Evolutionary conservation across 139 green algal genomes (phyloP), one percentile per base, ranked within the genome.

Genomic region (Tetratostichococcus sp.): DNA sequence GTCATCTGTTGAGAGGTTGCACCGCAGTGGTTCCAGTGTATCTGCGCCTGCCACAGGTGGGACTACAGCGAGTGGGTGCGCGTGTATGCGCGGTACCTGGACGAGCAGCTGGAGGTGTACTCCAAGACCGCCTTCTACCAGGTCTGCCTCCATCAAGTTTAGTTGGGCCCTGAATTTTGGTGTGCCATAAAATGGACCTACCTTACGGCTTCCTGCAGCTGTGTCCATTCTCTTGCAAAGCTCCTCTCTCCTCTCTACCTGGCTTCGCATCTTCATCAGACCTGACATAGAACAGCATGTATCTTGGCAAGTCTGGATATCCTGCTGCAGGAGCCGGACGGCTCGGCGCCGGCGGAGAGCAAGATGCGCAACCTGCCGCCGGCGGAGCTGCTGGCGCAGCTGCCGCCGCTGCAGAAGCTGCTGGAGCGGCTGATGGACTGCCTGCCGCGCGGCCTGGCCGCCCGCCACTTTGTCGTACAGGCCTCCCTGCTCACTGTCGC

Each of bases 11-110:
- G n/a, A n/a, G n/a, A n/a, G n/a, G n/a, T n/a, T n/a, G n/a, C n/a
- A n/a, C n/a, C n/a, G n/a, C n/a, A n/a, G n/a, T n/a, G n/a, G n/a
- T n/a, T n/a, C n/a, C n/a, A n/a, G n/a, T n/a, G n/a, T 50, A 50
- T 50, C 8, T 50, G 39, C 39, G 39, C 14, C 39, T 50, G 39
- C 39, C 39, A 14, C 50, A 62, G 50, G 30, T 88, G 80, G 67
- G 94, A 98, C 76, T 93, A 89, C 67, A 92, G 83, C 4, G 93
- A 93, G 34, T 98, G 86, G 86, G 87, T 97, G 71, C 88, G 94
- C 11, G 90, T 87, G 1, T 98, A 98, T 81, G 91, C 87, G 57
- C 84, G 92, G 43, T 98, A 96, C 86, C 77, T 98, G 72, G 93
- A 98, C 31, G 91, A 97, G 83, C 82, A 91, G 67, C 79, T 97